Evolutionary conservation across 345 rosid species (phyloP), one percentile per base, ranked within the genome.

Genomic region (Noccaea caerulescens): DNA sequence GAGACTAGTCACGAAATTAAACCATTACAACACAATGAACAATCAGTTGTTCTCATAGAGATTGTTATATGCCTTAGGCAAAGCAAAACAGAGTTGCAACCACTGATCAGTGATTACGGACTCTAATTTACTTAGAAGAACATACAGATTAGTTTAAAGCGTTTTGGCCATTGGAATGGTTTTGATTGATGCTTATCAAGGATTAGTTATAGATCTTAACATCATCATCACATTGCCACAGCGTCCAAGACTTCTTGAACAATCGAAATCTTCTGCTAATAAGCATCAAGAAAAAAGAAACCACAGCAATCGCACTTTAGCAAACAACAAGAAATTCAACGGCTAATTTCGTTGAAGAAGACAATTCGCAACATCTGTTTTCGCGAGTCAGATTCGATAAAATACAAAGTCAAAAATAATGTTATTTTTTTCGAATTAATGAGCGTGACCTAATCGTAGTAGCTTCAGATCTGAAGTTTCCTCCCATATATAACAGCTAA

Each of bases 391-490:
- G 45, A 20, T 8, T 6, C 33, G 8, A 53, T 3, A 0, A 36
- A 12, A 27, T n/a, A 38, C 1, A 0, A 11, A 12, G 45, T 13
- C 6, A 1, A 60, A 51, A 44, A 61, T 2, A 32, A 50, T 20
- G 13, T 55, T 10, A 8, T 41, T 23, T 0, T 8, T 18, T 38
- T 6, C 16, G 8, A 30, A 36, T 72, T 2, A 12, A 73, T 11
- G 55, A 72, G 41, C 44, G 5, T 55, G 10, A 38, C 52, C 51
- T 42, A 50, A 10, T 32, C 23, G 11, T 37, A 58, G 11, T 27
- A 58, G 32, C 20, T 50, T 32, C 43, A 68, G 79, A 76, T 76
- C 79, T 67, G 56, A 58, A 25, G 12, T 25, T 52, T 39, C 62
- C 25, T 37, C 6, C 34, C 52, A 63, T 64, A 53, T 42, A 23